These are phyloP conservation scores for Didymella arachidicola DNA, from an alignment of 2,329 filamentous ascomycete genomes.

Conservation along the genomic window DNA sequence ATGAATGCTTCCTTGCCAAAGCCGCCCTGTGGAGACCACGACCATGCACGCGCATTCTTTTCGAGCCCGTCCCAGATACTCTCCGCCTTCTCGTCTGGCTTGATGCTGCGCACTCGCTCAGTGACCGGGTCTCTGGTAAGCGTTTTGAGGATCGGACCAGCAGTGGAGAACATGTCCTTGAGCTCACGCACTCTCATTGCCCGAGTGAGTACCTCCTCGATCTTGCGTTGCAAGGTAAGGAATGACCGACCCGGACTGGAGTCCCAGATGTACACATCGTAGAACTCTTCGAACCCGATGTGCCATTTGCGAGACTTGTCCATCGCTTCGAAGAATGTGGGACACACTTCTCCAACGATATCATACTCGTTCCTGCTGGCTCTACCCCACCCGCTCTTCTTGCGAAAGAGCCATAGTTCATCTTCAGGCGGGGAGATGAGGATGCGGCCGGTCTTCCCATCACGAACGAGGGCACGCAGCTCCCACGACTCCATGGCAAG, in stretches of 20 bases:
- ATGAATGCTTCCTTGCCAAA: slow-evolving; percentile 33
- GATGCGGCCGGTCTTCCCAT: slow-evolving; percentile 51
- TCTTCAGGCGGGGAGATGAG: slow-evolving; percentile 50
- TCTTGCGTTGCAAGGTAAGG: slow-evolving; percentile 38
- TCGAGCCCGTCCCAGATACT: slow-evolving; percentile 49
- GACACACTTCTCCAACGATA: slow-evolving; percentile 45
- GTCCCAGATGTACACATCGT: slow-evolving; percentile 56
- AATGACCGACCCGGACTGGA: slow-evolving; percentile 45
- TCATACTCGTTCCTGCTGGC: slow-evolving; percentile 52
- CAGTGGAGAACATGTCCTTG: slow-evolving; percentile 45
- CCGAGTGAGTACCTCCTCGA: slow-evolving; percentile 50
- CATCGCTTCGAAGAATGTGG: slow-evolving; percentile 53
- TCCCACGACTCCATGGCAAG: slow-evolving; percentile 50
- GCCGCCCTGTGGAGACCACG: slow-evolving; percentile 17
- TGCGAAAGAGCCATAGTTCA: slow-evolving; percentile 51
- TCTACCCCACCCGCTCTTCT: slow-evolving; percentile 52
- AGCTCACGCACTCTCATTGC: slow-evolving; percentile 44
- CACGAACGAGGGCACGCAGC: slow-evolving; percentile 53
- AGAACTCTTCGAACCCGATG: slow-evolving; percentile 55
- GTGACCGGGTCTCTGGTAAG: slow-evolving; percentile 48
- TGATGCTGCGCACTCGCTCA: slow-evolving; percentile 48
- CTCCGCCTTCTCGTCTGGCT: slow-evolving; percentile 43
- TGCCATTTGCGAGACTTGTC: slow-evolving; percentile 49
- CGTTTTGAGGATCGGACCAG: slow-evolving; percentile 49
- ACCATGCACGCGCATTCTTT: slow-evolving; percentile 21